Base-by-base conservation (phyloP, 805 yeast genomes). In the Barnettozyma populi region DNA sequence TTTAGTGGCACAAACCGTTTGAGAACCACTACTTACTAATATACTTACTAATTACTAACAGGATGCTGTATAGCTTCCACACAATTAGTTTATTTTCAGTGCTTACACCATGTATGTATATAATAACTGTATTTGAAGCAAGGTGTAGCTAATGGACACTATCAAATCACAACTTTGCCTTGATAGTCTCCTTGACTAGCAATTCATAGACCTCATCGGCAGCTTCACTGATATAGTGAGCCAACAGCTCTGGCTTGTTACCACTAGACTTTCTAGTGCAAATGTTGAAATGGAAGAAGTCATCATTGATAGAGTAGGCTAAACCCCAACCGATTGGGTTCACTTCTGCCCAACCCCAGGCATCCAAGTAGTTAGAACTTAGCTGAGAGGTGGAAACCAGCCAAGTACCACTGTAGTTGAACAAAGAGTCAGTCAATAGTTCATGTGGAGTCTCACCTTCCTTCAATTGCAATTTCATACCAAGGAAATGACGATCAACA, bases 301-400 rank as follows among this genome's bases (percentile, higher is more conserved):
- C 85, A 50, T 79, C 79, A 73, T 87, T 90, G 61, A 92, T 75
- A 88, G 90, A 88, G 72, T 92, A 92, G 8, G 96, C 97, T 53
- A 88, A 75, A 7, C 98, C 99, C 60, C 86, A 82, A 8, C 99
- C 99, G 52, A 84, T 87, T 62, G 90, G 96, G 57, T 86, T 82
- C 43, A 94, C 98, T 66, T 95, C 96, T 18, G 96, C 80, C 88
- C 90, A 92, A 31, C 99, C 99, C 75, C 90, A 92, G 40, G 95
- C 90, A 64, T 89, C 89, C 69, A 89, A 87, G 66, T 73, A 74
- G 58, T 84, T 86, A 5, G 95, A 85, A 8, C 94, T 85, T 55
- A 92, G 74, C 68, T 92, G 98, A 1, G 97, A 89, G 2, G 96
- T 81, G 18, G 95, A 86, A 45, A 92, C 66, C 65, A 76, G 82